Evolutionary conservation across 192 early-diverging fungal species (phyloP), one percentile per base, ranked within the genome.

Genomic region (Phlyctochytrium bullatum): DNA sequence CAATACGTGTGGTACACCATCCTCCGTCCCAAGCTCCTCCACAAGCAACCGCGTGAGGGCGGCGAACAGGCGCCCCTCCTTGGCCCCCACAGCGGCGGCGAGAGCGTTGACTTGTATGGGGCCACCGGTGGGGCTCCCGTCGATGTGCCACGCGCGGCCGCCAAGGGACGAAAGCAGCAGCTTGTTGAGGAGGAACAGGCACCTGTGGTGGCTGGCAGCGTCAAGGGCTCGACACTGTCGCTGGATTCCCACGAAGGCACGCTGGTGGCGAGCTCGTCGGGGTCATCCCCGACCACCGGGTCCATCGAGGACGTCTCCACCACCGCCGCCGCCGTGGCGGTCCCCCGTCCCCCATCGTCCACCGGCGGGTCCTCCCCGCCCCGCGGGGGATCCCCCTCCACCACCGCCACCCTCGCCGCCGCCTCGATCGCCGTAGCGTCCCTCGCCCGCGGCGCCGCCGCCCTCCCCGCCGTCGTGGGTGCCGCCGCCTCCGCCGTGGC

Each of bases 1-100:
- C 83, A 84, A 62, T 78, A 74, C 47, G 1, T 76, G 3, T 79
- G 74, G 64, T 84, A 84, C 60, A 50, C 60, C 14, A 56, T 31
- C 25, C 47, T 70, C 29, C 59, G 67, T 23, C 30, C 30, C 28
- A 23, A 12, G 33, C 34, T 25, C 52, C 23, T 20, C 27, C 53
- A 34, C 30, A 23, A 0, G 24, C 34, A 23, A 14, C 32, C 34
- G n/a, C 30, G 54, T 59, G 57, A 34, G 33, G 54, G 31, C 53
- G 29, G 31, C n/a, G 52, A 30, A 25, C 52, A 29, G 6, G 52
- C 65, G 2, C 65, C 36, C 1, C 47, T 50, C 33, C 3, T 34
- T 50, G 54, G 14, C 6, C 40, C 40, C 20, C 40, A 47, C 20
- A 47, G 10, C 40, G 40, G 40, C 40, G n/a, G n/a, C n/a, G 40